Evolutionary conservation across 768 basidiomycete genomes (phyloP).

Genomic region (Hericium rajendrae): DNA sequence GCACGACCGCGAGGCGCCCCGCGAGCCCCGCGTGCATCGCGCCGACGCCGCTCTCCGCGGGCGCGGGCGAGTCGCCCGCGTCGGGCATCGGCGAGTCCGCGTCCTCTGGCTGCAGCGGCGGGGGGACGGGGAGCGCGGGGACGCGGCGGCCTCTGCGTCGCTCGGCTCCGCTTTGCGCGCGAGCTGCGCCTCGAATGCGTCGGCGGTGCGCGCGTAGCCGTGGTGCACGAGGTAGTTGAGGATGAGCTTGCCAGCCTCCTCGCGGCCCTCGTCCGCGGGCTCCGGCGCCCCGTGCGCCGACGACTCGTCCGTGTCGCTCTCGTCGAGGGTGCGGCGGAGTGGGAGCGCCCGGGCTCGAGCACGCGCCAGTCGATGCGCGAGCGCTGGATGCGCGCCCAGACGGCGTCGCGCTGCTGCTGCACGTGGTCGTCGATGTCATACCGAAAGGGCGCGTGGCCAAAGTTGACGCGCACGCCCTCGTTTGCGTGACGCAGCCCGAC

Average conservation of each 20-base stretch:
- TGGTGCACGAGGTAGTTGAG: conserved; percentile 76
- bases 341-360: conserved; percentile 14
- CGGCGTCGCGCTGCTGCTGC: conserved; percentile 52
- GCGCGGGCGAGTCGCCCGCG: conserved; percentile 23
- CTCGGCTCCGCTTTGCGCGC: background rate
- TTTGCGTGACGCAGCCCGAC: conserved; percentile 75
- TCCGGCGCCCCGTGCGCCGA: background rate
- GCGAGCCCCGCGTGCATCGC: conserved; percentile 29
- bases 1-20: conserved; percentile 60
- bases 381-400: conserved; percentile 59
- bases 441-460: conserved; percentile 76
- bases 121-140: conserved; percentile 12
- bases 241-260: conserved; percentile 56
- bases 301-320: conserved; percentile 11
- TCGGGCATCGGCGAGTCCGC: conserved; percentile 5
- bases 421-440: conserved; percentile 89
- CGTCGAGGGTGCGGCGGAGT: conserved; percentile 1
- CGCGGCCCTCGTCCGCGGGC: conserved; percentile 8
- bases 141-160: background rate
- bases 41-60: conserved; percentile 24
- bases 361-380: conserved; percentile 43
- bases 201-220: conserved; percentile 67
- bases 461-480: conserved; percentile 79
- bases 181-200: conserved; percentile 50
- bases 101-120: conserved; percentile 8